Base-by-base conservation (phyloP, 116 monocot genomes). In the Iris pallida region DNA sequence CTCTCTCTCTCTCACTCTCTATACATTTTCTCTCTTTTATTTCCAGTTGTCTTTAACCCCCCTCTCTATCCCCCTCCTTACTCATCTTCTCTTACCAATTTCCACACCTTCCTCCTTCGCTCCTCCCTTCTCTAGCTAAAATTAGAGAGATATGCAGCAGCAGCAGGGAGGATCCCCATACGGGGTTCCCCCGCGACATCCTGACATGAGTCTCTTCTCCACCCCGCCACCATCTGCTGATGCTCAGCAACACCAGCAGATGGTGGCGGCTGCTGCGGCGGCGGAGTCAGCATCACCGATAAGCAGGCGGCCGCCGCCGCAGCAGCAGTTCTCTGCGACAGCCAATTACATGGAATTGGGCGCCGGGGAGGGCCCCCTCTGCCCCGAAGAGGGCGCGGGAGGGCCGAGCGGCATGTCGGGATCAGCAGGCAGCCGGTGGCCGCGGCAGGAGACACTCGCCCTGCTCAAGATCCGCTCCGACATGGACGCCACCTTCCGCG, bases 401-500 rank as follows among this genome's bases (percentile, higher is more conserved):
- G 78, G 55, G 7, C 83, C 59, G 40, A 75, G 73, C 44, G 60
- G 79, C 2, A 71, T 78, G 1, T 40, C 9, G 10, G 77, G 75
- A 16, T 61, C 59, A 0, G 20, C 59, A 10, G 90, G 83, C 0
- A 90, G 77, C 77, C 78, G 90, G 71, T 90, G 90, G 90, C 86
- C 90, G 10, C 47, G 84, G 69, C 83, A 86, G 71, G 90, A 90
- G 79, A 90, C 90, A 63, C 77, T 93, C 5, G 89, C 78, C 5
- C 79, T 93, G 43, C 79, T 93, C 54, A 80, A 71, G 75, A 71
- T 75, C 60, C 80, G 80, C 10, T 80, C 80, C 14, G 80, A 80
- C 44, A 80, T 80, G 80, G 80, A 80, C 49, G 58, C 80, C 46
- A 60, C 73, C 70, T 80, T 80, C 65, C 68, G 75, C 30, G 80